Conservation (phyloP, 2,329 filamentous ascomycete species). For the Penicillium griseofulvum region DNA sequence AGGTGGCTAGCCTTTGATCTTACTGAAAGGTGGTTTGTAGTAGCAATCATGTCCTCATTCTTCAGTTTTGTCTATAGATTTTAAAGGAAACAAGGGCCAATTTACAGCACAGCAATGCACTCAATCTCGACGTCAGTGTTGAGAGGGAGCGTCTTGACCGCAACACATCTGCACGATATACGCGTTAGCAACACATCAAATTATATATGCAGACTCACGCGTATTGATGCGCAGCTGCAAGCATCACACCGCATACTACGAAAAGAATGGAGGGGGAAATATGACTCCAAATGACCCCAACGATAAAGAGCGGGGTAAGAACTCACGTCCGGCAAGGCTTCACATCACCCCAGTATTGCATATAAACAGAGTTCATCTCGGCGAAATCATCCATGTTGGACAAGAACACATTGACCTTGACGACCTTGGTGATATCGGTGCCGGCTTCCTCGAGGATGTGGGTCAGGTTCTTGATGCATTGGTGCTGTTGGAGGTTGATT, state of each 20-base stretch:
- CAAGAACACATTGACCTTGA: conserved; percentile 68
- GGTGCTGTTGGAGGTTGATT: conserved; percentile 37
- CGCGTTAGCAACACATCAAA: not conserved
- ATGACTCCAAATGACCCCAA: not conserved
- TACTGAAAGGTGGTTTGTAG: not conserved
- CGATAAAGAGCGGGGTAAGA: not conserved
- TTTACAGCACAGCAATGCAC: conserved; percentile 67
- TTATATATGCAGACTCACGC: not conserved
- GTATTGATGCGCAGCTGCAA: not conserved
- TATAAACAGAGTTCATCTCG: conserved; percentile 82
- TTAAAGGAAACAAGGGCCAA: not conserved
- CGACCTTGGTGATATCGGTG: conserved; percentile 57
- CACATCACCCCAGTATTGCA: conserved; percentile 62
- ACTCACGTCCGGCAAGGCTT: conserved; percentile 58
- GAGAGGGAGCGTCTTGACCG: conserved; percentile 84
- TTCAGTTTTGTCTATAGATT: not conserved
- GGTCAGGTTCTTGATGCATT: conserved; percentile 59
- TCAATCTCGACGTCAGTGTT: conserved; percentile 87
- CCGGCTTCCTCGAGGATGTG: conserved; percentile 61
- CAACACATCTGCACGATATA: conserved; percentile 62
- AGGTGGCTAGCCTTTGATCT: too few species aligned
- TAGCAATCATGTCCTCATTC: not conserved
- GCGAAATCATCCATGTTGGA: conserved; percentile 65
- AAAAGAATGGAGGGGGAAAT: not conserved
- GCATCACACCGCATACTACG: not conserved